phyloP scores from a whole-genome alignment of 306 rosid species.

The Quercus alba region DNA sequence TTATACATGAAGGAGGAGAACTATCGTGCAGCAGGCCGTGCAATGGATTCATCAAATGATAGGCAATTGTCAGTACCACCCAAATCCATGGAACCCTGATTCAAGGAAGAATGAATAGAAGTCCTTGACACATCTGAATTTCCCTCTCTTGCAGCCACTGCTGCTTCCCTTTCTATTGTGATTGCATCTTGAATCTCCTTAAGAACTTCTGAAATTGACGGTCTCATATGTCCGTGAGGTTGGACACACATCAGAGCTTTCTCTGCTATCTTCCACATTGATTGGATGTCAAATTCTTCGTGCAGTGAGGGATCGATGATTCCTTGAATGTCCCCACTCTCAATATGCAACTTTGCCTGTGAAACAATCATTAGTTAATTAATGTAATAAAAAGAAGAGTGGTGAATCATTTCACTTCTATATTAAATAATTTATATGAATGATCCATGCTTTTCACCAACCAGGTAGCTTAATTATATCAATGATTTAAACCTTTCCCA shows the following conservation, averaged over 20 bases:
- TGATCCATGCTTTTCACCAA: not conserved
- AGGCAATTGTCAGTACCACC: conserved; percentile 61
- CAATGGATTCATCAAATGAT: conserved; percentile 72
- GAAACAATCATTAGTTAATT: conserved; percentile 16
- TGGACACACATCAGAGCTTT: conserved; percentile 95
- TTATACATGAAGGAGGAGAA: not conserved
- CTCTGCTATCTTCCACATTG: conserved; percentile 99
- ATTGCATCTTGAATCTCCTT: conserved; percentile 97
- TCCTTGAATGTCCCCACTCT: conserved; percentile 95
- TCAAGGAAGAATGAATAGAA: conserved; percentile 67
- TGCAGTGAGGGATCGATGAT: conserved; percentile 73
- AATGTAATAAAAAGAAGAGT: not conserved
- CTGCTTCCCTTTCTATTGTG: conserved; percentile 62
- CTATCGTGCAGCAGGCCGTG: conserved; percentile 78
- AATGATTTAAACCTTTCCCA: not conserved
- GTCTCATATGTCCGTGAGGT: conserved; percentile 85
- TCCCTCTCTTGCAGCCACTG: conserved; percentile 48
- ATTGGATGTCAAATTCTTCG: conserved; percentile 74
- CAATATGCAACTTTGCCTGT: conserved; percentile 86
- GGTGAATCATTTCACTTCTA: not conserved
- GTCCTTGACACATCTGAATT: conserved; percentile 69
- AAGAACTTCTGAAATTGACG: conserved; percentile 89
- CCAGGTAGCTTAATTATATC: no score
- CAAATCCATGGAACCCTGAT: conserved; percentile 61
- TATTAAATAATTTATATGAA: not conserved